Base-by-base conservation (phyloP, 495 filamentous ascomycete species). In the Bryoglossum gracile region DNA sequence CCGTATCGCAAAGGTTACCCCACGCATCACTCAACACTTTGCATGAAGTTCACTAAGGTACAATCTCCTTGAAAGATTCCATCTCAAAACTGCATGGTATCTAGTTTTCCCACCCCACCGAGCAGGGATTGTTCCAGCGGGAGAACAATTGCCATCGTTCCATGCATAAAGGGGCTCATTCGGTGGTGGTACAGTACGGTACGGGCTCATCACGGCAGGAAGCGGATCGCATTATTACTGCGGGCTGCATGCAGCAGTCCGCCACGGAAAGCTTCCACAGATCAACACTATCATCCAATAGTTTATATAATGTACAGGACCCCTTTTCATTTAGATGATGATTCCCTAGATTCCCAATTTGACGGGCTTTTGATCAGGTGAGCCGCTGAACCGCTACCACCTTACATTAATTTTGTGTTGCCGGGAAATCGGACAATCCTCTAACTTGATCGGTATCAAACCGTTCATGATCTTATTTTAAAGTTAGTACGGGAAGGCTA, bases 391-490 rank as follows among this genome's bases (percentile, higher is more conserved):
- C 37, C 37, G 14, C 22, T 10, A n/a, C n/a, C n/a, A n/a, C n/a
- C n/a, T n/a, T 17, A 14, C 14, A 14, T 19, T 40, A 18, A 40
- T 19, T 40, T 11, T 9, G 4, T 40, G 9, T 14, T 10, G 14
- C 42, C 42, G n/a, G 17, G 24, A 33, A 11, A n/a, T 25, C 21
- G 42, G 42, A 33, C 30, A 14, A 14, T 11, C 22, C 19, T 45
- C 42, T 45, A 45, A 32, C 26, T 45, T 22, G 24, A 32, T 33
- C 18, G 30, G 24, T 30, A 45, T 11, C 42, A 14, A 45, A 30
- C 3, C 42, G 42, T 33, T 19, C n/a, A 32, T 0, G 24, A 45
- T 28, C 21, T 9, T 30, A 17, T 13, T 9, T 2, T 10, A 25
- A 17, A 33, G 16, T 24, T 45, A 3, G 19, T 24, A 21, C 24